These are phyloP conservation scores for Garcileccinum viscosum DNA, from an alignment of 1,284 basidiomycete species.

Conservation along the genomic window DNA sequence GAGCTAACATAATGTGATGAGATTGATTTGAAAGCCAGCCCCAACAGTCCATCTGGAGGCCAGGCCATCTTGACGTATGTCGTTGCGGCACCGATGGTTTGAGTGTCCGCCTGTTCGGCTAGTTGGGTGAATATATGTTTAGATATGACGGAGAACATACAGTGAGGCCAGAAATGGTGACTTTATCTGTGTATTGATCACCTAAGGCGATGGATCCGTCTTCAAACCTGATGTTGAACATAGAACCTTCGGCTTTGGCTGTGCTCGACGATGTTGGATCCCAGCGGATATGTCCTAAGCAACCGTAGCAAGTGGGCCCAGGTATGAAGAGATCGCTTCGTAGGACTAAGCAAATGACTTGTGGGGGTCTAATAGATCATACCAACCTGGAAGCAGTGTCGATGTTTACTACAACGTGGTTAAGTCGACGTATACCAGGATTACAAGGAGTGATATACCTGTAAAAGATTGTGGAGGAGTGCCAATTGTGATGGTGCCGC, in stretches of 20 bases:
- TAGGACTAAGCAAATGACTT: neutral
- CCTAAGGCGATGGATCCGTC: neutral
- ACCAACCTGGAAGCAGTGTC: neutral
- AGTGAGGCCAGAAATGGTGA: neutral
- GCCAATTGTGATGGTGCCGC: neutral
- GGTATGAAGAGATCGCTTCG: neutral
- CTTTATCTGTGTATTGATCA: neutral
- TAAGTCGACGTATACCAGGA: neutral
- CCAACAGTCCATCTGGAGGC: neutral
- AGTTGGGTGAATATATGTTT: neutral
- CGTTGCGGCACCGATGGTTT: neutral
- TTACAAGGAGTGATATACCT: neutral
- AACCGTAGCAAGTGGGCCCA: neutral
- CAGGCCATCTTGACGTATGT: neutral
- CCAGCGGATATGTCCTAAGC: neutral
- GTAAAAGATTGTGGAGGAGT: neutral
- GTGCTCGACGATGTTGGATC: neutral
- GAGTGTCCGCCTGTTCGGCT: neutral
- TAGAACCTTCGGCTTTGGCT: neutral
- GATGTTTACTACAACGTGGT: neutral
- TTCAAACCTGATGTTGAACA: neutral
- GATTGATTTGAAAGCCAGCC: neutral
- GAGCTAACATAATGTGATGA: too few species aligned
- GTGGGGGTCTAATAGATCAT: neutral
- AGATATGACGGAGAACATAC: neutral